These are phyloP conservation scores for Cercospora sp. DNA, from an alignment of 2,329 filamentous ascomycete species.

Conservation along the genomic window DNA sequence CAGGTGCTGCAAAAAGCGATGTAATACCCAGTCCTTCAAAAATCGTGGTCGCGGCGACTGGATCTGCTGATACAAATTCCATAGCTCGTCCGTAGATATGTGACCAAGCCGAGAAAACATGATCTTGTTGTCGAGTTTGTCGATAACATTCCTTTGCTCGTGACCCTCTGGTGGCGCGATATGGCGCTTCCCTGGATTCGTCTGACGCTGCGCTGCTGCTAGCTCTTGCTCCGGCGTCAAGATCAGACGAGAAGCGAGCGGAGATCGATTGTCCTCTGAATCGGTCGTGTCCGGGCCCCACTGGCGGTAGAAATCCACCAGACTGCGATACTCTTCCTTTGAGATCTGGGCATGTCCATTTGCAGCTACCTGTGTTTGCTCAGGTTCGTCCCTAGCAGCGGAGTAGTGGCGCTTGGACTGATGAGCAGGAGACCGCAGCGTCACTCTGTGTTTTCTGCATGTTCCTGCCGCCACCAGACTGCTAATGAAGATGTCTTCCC, in stretches of 20 bases:
- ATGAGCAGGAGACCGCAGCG: not conserved
- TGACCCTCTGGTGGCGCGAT: constrained; percentile 29
- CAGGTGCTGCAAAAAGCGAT: constrained; percentile 66
- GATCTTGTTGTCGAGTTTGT: constrained; percentile 23
- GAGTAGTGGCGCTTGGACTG: not conserved
- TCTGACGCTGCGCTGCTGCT: constrained; percentile 9
- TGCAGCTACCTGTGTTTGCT: not conserved
- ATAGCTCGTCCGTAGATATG: constrained; percentile 44
- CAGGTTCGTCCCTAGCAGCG: not conserved
- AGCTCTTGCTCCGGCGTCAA: constrained; percentile 33
- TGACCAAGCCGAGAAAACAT: constrained; percentile 16
- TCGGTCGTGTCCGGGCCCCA: constrained; percentile 17
- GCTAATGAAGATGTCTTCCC: constrained; percentile 56
- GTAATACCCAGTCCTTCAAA: constrained; percentile 55
- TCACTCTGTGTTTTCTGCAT: constrained; percentile 49
- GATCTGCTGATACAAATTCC: constrained; percentile 54
- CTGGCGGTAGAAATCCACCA: constrained; percentile 50
- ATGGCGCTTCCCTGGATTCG: constrained; percentile 13
- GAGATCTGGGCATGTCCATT: constrained; percentile 35
- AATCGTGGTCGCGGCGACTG: constrained; percentile 56
- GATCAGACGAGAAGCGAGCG: constrained; percentile 36
- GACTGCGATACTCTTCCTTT: constrained; percentile 48
- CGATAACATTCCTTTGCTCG: constrained; percentile 21
- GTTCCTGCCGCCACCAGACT: constrained; percentile 55
- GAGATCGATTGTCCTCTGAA: constrained; percentile 11